These are phyloP conservation scores for Austroboletus rostrupii DNA, from an alignment of 1,284 basidiomycete species.

Conservation along the genomic window DNA sequence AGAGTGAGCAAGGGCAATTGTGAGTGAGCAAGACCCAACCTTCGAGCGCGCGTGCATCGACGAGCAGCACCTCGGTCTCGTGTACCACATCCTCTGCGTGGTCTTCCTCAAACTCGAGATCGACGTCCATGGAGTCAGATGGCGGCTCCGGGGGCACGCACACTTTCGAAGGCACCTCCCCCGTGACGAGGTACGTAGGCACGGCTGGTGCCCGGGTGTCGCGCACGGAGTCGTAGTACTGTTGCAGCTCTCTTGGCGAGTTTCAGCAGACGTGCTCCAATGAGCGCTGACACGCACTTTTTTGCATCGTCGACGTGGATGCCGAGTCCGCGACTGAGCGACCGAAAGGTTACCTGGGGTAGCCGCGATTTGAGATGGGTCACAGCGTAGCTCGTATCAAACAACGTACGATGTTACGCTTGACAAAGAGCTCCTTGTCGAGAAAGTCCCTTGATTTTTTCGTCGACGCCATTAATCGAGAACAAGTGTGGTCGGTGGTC, in stretches of 20 bases:
- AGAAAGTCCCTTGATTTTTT: constrained; percentile 50
- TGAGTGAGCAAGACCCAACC: constrained; percentile 41
- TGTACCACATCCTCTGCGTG: constrained; percentile 33
- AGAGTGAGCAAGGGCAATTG: background rate
- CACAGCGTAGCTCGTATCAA: background rate
- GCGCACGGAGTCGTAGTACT: constrained; percentile 44
- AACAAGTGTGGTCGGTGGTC: background rate
- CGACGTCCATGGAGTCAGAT: constrained; percentile 41
- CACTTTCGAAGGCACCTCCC: constrained; percentile 21
- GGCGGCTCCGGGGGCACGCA: constrained; percentile 1
- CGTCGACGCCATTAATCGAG: constrained; percentile 39
- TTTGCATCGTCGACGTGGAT: constrained; percentile 73
- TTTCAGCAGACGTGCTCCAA: no score
- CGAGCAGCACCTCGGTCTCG: constrained; percentile 47
- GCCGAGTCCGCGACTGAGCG: constrained; percentile 60
- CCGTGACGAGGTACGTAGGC: constrained; percentile 68
- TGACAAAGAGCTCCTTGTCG: constrained; percentile 59
- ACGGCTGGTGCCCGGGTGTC: constrained; percentile 40
- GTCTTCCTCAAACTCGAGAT: constrained; percentile 36
- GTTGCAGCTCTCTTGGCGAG: constrained; percentile 52
- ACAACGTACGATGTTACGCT: constrained; percentile 54
- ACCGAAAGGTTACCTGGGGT: constrained; percentile 67
- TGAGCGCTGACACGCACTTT: constrained; percentile 42
- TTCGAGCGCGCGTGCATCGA: constrained; percentile 56
- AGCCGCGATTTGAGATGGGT: background rate